phyloP scores from a whole-genome alignment of 169 alveolate genomes.

The Cardiosporidium cionae region DNA sequence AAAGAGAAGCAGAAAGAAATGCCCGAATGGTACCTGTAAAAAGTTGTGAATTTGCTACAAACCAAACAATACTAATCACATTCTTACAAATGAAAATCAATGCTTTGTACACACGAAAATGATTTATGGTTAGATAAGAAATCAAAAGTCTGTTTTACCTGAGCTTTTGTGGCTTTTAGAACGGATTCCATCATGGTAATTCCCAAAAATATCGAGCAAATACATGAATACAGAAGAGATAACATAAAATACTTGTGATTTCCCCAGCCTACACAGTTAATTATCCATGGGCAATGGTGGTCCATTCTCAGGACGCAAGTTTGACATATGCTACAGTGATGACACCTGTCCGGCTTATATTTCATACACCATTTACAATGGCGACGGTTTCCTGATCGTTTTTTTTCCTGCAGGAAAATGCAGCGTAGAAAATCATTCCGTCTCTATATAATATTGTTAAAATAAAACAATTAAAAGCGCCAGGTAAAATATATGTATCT shows the following conservation, averaged over 20 bases:
- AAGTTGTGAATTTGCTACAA: too few relatives aligned
- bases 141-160: neutral
- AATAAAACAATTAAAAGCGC: neutral
- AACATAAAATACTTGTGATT: slow-evolving; percentile 73
- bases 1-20: slow-evolving; percentile 52
- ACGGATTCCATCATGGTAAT: slow-evolving; percentile 52
- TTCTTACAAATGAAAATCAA: neutral
- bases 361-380: slow-evolving; percentile 80
- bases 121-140: neutral
- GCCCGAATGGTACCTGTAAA: slow-evolving; percentile 57
- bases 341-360: slow-evolving; percentile 83
- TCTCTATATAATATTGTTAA: neutral
- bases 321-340: slow-evolving; percentile 78
- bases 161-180: slow-evolving; percentile 8
- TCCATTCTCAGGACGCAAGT: slow-evolving; percentile 77
- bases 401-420: slow-evolving; percentile 90
- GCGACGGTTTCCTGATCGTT: slow-evolving; percentile 73
- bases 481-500: neutral
- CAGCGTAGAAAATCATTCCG: slow-evolving; percentile 18
- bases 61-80: too few relatives aligned
- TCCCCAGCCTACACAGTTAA: slow-evolving; percentile 76
- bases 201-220: slow-evolving; percentile 47
- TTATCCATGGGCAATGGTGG: slow-evolving; percentile 84
- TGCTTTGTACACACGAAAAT: neutral
- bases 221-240: slow-evolving; percentile 56